A percentile compares a stretch with the other conserved stretches of the same genome.
Evolutionary conservation across 2,329 filamentous ascomycete genomes (phyloP).

Genomic region (Fusarium sp.): DNA sequence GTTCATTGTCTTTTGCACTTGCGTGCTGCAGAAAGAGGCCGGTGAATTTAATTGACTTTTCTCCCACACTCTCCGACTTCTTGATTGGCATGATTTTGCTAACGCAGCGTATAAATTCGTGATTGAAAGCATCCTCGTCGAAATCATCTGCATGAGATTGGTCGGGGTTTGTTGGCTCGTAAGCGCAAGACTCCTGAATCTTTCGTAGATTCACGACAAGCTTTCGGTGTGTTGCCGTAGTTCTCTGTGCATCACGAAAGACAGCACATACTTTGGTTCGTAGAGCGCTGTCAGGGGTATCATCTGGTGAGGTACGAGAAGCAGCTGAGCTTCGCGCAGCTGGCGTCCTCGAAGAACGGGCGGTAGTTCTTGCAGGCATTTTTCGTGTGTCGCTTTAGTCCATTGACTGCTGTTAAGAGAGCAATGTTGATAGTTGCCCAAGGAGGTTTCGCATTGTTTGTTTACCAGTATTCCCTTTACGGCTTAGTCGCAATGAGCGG

Average conservation of each 20-base stretch:
- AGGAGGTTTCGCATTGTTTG: constrained; percentile 34
- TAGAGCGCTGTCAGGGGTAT: constrained; percentile 75
- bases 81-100: constrained; percentile 85
- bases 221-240: constrained; percentile 89
- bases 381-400: constrained; percentile 10
- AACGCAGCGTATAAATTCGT: constrained; percentile 84
- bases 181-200: constrained; percentile 85
- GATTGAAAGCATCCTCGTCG: constrained; percentile 86
- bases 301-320: constrained; percentile 68
- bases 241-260: constrained; percentile 86
- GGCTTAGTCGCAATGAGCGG: constrained; percentile 38
- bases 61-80: constrained; percentile 89
- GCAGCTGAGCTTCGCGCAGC: constrained; percentile 56
- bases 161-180: constrained; percentile 65
- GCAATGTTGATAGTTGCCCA: constrained; percentile 6
- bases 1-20: constrained; percentile 74
- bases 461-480: constrained; percentile 46
- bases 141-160: constrained; percentile 70
- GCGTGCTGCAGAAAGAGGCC: constrained; percentile 84
- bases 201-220: constrained; percentile 88
- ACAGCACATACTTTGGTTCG: constrained; percentile 77
- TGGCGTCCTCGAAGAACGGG: constrained; percentile 57
- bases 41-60: constrained; percentile 85
- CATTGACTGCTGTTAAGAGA: constrained; percentile 2
- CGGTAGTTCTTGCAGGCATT: constrained; percentile 62